phyloP scores from a whole-genome alignment of 441 rosid species.

The Jatropha multifida region DNA sequence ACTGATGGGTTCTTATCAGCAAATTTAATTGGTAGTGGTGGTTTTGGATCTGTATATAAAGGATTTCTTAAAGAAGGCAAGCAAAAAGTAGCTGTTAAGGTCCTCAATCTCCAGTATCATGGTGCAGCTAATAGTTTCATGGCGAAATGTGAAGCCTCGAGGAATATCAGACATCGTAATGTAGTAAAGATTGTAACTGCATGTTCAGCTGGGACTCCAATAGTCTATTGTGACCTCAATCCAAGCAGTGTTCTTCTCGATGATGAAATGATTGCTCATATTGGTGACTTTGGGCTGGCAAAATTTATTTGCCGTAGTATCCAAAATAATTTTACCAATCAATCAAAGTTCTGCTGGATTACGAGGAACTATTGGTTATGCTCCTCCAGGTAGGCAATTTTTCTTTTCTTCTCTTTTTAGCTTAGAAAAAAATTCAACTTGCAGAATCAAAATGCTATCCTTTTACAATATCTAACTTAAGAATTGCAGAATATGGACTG shows the following conservation, averaged over 20 bases:
- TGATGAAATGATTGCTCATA: not conserved
- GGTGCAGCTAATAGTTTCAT: slow-evolving; percentile 10
- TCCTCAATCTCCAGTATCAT: not conserved
- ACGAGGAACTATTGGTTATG: too few relatives aligned
- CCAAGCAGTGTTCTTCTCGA: too few relatives aligned
- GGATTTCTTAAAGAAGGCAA: not conserved
- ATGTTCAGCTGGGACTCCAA: not conserved
- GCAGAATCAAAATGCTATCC: too few relatives aligned
- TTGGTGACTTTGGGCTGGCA: slow-evolving; percentile 6
- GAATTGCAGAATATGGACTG: too few relatives aligned
- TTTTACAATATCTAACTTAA: too few relatives aligned
- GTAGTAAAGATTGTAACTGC: slow-evolving; percentile 1
- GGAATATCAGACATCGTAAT: slow-evolving; percentile 10
- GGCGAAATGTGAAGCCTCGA: not conserved
- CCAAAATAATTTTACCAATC: too few relatives aligned
- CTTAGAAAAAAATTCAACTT: too few relatives aligned
- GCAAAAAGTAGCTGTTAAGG: not conserved
- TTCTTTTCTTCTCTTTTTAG: too few relatives aligned
- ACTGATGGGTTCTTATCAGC: not conserved
- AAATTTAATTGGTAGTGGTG: slow-evolving; percentile 3
- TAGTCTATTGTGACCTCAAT: not conserved
- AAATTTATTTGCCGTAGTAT: not conserved
- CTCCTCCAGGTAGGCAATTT: not conserved
- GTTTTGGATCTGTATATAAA: slow-evolving; percentile 11
- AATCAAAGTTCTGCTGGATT: not conserved